A percentile compares a stretch with the other conserved stretches of the same genome.
These are phyloP conservation scores for Fusarium sp. DNA, from an alignment of 2,329 filamentous ascomycete species.

Conservation along the genomic window DNA sequence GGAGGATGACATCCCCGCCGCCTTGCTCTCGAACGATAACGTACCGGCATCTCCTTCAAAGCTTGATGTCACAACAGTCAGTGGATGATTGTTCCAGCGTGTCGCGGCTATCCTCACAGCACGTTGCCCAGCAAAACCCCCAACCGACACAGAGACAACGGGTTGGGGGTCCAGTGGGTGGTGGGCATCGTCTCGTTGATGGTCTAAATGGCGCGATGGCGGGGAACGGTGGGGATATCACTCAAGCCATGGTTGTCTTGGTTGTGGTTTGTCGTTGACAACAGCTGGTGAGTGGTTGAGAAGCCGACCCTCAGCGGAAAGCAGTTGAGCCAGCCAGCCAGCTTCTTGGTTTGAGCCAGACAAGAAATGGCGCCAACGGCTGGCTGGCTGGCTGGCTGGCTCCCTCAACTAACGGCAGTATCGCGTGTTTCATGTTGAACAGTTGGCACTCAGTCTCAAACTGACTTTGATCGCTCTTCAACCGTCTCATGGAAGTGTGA, in stretches of 20 bases:
- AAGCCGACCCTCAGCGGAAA: background rate
- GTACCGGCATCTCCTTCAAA: background rate
- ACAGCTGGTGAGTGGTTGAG: slow-evolving; percentile 3
- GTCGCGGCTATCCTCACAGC: slow-evolving; percentile 3
- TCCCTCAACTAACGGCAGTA: slow-evolving; percentile 1
- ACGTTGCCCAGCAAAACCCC: background rate
- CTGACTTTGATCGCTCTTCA: background rate
- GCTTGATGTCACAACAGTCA: background rate
- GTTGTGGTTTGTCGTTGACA: background rate
- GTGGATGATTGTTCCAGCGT: background rate
- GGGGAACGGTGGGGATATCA: background rate
- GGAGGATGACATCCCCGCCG: slow-evolving; percentile 9
- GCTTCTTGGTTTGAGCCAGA: background rate
- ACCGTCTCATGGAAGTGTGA: background rate
- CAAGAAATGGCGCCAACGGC: slow-evolving; percentile 9
- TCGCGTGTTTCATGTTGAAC: slow-evolving; percentile 4
- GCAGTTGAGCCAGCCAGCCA: slow-evolving; percentile 6
- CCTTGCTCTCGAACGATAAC: slow-evolving; percentile 18
- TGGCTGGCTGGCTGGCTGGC: background rate
- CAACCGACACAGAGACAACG: background rate
- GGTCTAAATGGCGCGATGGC: slow-evolving; percentile 12
- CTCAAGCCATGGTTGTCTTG: background rate
- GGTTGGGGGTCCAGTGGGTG: background rate
- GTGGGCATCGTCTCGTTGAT: slow-evolving; percentile 12
- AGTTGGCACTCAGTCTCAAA: background rate